Evolutionary conservation across 805 yeast genomes (phyloP).

Genomic region (Sugiyamaella marilandica): DNA sequence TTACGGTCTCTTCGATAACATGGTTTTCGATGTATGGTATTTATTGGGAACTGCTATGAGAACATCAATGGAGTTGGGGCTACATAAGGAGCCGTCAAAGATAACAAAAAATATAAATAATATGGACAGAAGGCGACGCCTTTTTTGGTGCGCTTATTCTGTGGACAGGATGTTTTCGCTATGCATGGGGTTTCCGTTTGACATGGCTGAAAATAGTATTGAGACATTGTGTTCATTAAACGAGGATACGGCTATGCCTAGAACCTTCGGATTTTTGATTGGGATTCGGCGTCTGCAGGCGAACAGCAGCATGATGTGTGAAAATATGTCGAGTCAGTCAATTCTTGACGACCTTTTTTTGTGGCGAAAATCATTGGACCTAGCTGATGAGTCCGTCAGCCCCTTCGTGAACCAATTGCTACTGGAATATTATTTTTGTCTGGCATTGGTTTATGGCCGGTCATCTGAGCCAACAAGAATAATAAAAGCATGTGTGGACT

Average conservation of each 20-base stretch:
- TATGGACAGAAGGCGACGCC: conserved; percentile 6
- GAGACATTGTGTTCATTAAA: conserved; percentile 1
- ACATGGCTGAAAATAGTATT: conserved; percentile 13
- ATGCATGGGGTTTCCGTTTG: conserved; percentile 9
- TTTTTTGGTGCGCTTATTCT: conserved; percentile 13
- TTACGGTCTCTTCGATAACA: conserved; percentile 6
- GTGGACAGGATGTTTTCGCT: conserved; percentile 12
- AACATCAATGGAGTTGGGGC: conserved; percentile 13
- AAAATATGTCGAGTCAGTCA: not conserved
- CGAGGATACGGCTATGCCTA: not conserved
- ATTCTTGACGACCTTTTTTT: not conserved
- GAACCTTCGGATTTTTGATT: not conserved
- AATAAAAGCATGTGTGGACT: not conserved
- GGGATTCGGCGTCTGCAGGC: not conserved
- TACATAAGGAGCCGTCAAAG: conserved; percentile 11
- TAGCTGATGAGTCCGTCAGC: not conserved
- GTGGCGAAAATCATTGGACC: not conserved
- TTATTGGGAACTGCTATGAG: conserved; percentile 11
- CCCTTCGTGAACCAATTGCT: not conserved
- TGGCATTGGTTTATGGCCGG: conserved; percentile 34
- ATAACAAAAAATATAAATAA: not conserved
- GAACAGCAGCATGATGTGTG: not conserved
- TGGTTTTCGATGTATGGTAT: conserved; percentile 8
- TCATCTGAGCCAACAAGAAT: not conserved
- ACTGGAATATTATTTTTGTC: conserved; percentile 5